Evolutionary conservation across 2,329 filamentous ascomycete genomes (phyloP), one percentile per base, ranked within the genome.

Genomic region (Fusarium sp.): DNA sequence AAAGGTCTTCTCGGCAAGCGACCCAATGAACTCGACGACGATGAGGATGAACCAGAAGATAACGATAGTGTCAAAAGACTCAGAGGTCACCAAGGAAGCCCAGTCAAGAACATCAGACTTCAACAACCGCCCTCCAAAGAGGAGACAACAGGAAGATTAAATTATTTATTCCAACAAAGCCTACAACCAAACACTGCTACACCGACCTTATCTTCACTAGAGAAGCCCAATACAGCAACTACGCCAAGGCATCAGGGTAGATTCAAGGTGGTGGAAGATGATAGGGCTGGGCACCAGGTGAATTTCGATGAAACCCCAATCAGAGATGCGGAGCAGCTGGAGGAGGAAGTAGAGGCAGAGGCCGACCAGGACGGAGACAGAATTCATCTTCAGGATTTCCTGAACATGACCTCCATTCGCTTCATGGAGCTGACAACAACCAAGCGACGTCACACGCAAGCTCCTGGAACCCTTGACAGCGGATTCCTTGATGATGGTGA

Each of bases 341-440:
- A 85, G 56, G 80, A 83, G 10, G 87, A 89, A n/a, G 85, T 85
- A 25, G 82, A 85, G 48, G 81, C 83, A 25, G 82, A 85, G 52
- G 80, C 83, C 12, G 86, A 89, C 18, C 85, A 86, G 29, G 80
- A 85, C 18, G 86, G 87, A 25, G 78, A 91, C 31, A 87, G 86
- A 27, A 94, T 97, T 60, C 92, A 95, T 49, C 86, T 99, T 7
- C 94, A 97, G 75, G 93, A 97, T 59, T 99, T 99, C 82, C 84
- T 99, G 48, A 94, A 97, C 70, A 91, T 97, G 90, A 98, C 95
- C 5, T 97, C 94, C 66, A 97, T 99, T 77, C 93, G 95, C 60
- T 99, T 99, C 83, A 98, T 99, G 93, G 96, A 99, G 79, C 86
- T 99, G 55, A 97, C 92, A n/a, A 97, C 95, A 1, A 98, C 95